phyloP scores from a whole-genome alignment of 2,329 filamentous ascomycete genomes.

The Calonectria hongkongensis region DNA sequence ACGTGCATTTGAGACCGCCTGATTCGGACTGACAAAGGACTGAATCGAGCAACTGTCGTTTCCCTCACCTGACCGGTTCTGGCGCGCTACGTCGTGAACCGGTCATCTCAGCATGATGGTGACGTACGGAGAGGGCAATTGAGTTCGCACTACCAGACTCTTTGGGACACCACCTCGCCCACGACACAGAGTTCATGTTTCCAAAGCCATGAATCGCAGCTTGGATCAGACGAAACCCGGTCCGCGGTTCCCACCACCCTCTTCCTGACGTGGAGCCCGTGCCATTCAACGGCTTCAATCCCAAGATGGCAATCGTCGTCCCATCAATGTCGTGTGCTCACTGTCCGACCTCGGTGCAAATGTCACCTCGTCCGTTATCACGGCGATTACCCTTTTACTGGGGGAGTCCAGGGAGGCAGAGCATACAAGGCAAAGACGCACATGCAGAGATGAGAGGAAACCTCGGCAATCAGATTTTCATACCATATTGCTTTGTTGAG shows the following conservation, averaged over 20 bases:
- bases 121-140: constrained; percentile 26
- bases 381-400: neutral
- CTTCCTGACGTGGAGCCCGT: constrained; percentile 20
- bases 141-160: constrained; percentile 33
- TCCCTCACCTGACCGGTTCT: constrained; percentile 37
- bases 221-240: constrained; percentile 17
- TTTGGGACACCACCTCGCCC: constrained; percentile 18
- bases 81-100: constrained; percentile 27
- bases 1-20: constrained; percentile 40
- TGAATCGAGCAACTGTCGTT: constrained; percentile 24
- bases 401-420: neutral
- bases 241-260: neutral
- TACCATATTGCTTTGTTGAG: constrained; percentile 28
- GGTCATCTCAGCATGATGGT: constrained; percentile 13
- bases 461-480: constrained; percentile 22
- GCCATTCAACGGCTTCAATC: constrained; percentile 23
- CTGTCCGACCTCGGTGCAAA: constrained; percentile 43
- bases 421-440: neutral
- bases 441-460: constrained; percentile 28
- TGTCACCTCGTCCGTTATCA: constrained; percentile 12
- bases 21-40: constrained; percentile 31
- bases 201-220: constrained; percentile 5
- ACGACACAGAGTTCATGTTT: constrained; percentile 11
- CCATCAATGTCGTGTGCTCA: constrained; percentile 23
- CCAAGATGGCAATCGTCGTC: constrained; percentile 9